phyloP scores from a whole-genome alignment of 805 yeast genomes.

The Suhomyces emberorum region DNA sequence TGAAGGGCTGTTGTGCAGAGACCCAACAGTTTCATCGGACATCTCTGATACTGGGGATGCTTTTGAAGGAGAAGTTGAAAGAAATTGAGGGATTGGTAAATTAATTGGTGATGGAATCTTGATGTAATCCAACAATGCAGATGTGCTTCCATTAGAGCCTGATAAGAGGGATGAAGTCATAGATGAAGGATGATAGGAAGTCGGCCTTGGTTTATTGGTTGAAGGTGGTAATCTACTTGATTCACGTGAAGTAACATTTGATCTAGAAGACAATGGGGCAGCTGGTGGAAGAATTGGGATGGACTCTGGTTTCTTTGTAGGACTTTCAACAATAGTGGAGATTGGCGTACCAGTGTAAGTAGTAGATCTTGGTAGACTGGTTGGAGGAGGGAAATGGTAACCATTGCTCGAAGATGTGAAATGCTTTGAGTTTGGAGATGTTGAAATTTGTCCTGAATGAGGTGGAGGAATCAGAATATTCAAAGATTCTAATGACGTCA shows the following conservation, averaged over 20 bases:
- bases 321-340: conserved; percentile 48
- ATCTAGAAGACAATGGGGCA: conserved; percentile 10
- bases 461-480: conserved; percentile 12
- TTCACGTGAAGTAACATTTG: conserved; percentile 15
- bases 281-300: conserved; percentile 12
- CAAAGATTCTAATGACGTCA: conserved; percentile 15
- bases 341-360: conserved; percentile 35
- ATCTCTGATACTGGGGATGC: conserved; percentile 25
- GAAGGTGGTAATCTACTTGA: conserved; percentile 41
- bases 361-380: conserved; percentile 18
- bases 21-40: conserved; percentile 7
- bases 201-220: conserved; percentile 69
- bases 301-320: conserved; percentile 21
- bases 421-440: conserved; percentile 8
- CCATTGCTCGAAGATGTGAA: conserved; percentile 6
- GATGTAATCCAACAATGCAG: conserved; percentile 30
- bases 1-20: conserved; percentile 13
- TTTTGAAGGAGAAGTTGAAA: conserved; percentile 39
- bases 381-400: conserved; percentile 9
- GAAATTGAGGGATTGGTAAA: conserved; percentile 29
- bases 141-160: conserved; percentile 9
- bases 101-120: conserved; percentile 33
- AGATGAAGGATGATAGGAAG: conserved; percentile 75
- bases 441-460: conserved; percentile 5
- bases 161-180: conserved; percentile 29